Conservation (phyloP, 73 alveolate genomes). For the Paramecium octaurelia region DNA sequence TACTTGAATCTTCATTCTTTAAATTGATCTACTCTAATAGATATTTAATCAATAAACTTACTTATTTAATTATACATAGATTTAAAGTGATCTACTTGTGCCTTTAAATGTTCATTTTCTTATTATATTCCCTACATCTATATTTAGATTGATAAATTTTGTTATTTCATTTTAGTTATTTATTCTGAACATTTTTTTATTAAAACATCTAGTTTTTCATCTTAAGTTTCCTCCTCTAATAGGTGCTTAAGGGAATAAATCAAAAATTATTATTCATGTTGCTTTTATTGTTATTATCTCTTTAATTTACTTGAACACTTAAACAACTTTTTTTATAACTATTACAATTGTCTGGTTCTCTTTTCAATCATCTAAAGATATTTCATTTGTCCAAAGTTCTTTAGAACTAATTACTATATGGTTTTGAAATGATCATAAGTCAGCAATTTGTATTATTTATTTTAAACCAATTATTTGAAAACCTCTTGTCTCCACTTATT, state of each 20-base stretch:
- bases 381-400: neutral
- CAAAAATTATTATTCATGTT: neutral
- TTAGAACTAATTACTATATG: neutral
- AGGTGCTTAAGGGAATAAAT: neutral
- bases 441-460: neutral
- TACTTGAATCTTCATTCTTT: neutral
- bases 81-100: neutral
- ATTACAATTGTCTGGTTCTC: neutral
- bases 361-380: neutral
- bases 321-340: neutral
- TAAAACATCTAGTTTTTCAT: neutral
- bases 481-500: conserved; percentile 31
- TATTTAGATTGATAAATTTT: neutral
- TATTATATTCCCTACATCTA: neutral
- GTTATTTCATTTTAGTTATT: neutral
- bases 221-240: neutral
- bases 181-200: neutral
- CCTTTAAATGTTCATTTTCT: neutral
- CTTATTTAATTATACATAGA: conserved; percentile 15
- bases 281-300: neutral
- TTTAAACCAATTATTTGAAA: neutral
- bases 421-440: neutral
- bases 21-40: neutral
- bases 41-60: neutral
- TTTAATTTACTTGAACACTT: neutral